Evolutionary conservation across 108 stramenopile genomes (phyloP).

Genomic region (Cylindrotheca closterium): DNA sequence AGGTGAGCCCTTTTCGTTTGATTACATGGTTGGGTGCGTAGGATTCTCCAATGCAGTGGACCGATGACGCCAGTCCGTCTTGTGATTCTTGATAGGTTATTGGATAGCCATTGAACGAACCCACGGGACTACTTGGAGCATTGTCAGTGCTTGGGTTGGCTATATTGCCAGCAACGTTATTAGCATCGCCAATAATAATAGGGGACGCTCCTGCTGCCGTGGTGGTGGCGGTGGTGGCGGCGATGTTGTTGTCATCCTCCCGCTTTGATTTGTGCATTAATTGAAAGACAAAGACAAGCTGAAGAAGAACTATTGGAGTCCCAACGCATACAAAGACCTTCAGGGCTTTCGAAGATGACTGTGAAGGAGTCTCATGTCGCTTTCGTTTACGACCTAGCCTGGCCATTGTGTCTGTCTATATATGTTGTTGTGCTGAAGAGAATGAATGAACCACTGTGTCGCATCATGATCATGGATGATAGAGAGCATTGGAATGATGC

Average conservation of each 20-base stretch:
- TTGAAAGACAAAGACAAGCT: not conserved
- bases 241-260: too few relatives aligned
- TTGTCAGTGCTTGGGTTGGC: not conserved
- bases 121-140: constrained; percentile 9
- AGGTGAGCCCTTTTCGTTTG: not conserved
- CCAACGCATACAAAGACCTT: not conserved
- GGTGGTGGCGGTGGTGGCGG: too few relatives aligned
- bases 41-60: constrained; percentile 46
- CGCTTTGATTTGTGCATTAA: not conserved
- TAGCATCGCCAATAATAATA: not conserved
- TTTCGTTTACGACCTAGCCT: not conserved
- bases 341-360: not conserved
- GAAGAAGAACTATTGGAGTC: not conserved
- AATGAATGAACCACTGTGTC: not conserved
- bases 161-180: not conserved
- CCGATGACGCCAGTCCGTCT: constrained; percentile 16
- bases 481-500: not conserved
- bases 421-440: not conserved
- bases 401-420: not conserved
- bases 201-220: too few relatives aligned
- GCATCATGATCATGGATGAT: not conserved
- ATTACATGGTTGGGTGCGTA: constrained; percentile 1
- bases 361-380: not conserved
- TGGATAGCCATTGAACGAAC: constrained; percentile 39
- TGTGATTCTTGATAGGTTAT: constrained; percentile 13